Conservation (phyloP, 768 basidiomycete species). For the Lentinula sp. region DNA sequence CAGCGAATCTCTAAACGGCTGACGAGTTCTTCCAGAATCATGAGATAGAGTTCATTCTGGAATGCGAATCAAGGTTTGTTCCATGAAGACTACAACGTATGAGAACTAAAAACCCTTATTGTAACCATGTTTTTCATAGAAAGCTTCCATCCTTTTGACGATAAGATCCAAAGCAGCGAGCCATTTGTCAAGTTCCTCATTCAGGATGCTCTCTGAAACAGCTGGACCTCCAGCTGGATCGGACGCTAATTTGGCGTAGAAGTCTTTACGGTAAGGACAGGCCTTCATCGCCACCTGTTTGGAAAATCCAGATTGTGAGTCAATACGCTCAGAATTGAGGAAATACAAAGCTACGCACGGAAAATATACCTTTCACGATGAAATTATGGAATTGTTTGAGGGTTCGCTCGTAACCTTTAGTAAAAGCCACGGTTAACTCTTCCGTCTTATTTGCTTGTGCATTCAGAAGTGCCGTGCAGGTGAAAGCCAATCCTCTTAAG, state of each 20-base stretch:
- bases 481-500: conserved; percentile 86
- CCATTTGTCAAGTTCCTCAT: conserved; percentile 59
- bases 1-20: too few relatives aligned
- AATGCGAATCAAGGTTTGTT: neutral
- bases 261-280: conserved; percentile 59
- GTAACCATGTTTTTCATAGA: conserved; percentile 57
- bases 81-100: neutral
- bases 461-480: conserved; percentile 69
- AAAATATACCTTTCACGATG: conserved; percentile 55
- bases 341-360: conserved; percentile 30
- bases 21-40: too few relatives aligned
- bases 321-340: neutral
- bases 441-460: conserved; percentile 56
- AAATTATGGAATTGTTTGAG: conserved; percentile 86
- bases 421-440: conserved; percentile 74
- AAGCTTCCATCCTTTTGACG: conserved; percentile 46
- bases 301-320: neutral
- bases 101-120: conserved; percentile 38
- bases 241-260: conserved; percentile 61
- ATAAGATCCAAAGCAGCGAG: conserved; percentile 54
- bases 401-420: conserved; percentile 71
- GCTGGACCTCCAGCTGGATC: conserved; percentile 48
- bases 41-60: too few relatives aligned
- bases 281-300: conserved; percentile 57
- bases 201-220: conserved; percentile 42